Base-by-base conservation (phyloP, 2,329 filamentous ascomycete species). In the Trichoderma harzianum region DNA sequence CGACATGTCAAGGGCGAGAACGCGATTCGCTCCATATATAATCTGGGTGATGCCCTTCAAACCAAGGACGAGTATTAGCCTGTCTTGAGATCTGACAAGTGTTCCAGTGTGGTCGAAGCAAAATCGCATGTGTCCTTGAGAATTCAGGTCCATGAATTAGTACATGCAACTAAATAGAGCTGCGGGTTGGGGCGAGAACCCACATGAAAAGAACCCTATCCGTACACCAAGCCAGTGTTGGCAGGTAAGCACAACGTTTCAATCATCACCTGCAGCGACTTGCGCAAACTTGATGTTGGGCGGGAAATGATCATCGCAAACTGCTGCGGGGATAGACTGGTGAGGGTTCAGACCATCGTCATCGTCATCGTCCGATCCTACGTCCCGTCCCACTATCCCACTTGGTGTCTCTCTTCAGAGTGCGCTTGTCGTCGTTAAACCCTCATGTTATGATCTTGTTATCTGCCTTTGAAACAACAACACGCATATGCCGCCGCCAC, bases 201-300 rank as follows among this genome's bases (percentile, higher is more conserved):
- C 83, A 89, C 87, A 75, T 90, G 83, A 83, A 94, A 94, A 7
- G 91, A 92, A 28, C 92, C 92, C 91, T 92, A 94, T 72, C 91
- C 92, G 77, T 92, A 94, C 30, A 94, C 89, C 53, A 86, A 82
- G 16, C 92, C 92, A 69, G 89, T 87, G 21, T 87, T 86, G 14
- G 92, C 93, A 32, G 14, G 92, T 93, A 32, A 94, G 84, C 1
- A 88, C 91, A 79, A 94, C 92, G 1, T 89, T 91, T 53, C 89
- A 88, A 77, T 88, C 90, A 76, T 92, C 89, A n/a, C 86, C 87
- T 43, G 89, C 89, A 58, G 84, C 85, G 63, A 92, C 82, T 73
- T 89, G 85, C 12, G 86, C 86, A 73, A 92, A 91, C 14, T 83
- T 88, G 10, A 84, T 80, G 3, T 86, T 86, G 58, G 84, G 84